Conservation (phyloP, 2,329 filamentous ascomycete genomes). For the Huntiella decipiens region DNA sequence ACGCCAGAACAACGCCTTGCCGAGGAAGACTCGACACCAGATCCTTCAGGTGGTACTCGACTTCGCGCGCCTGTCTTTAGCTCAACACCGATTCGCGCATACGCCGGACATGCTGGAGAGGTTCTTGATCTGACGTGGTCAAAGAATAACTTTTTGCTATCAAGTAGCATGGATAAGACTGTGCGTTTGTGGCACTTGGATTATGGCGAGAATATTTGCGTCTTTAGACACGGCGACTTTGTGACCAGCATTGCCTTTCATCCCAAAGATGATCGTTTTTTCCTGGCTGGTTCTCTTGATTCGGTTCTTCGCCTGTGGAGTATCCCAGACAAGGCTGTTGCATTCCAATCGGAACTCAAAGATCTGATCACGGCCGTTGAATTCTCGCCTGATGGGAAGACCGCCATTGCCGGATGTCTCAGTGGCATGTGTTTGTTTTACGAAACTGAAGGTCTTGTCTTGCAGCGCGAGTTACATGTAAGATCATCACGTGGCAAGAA, state of each 20-base stretch:
- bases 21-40: conserved; percentile 43
- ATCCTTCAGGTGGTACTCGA: conserved; percentile 34
- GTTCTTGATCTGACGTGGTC: conserved; percentile 92
- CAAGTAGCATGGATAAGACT: conserved; percentile 95
- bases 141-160: conserved; percentile 94
- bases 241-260: conserved; percentile 92
- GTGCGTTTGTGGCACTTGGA: conserved; percentile 87
- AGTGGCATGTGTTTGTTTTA: conserved; percentile 78
- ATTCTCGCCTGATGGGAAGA: conserved; percentile 82
- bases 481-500: conserved; percentile 82
- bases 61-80: conserved; percentile 84
- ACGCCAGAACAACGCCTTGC: conserved; percentile 62
- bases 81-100: conserved; percentile 58
- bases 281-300: conserved; percentile 82
- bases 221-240: conserved; percentile 87
- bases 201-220: conserved; percentile 69
- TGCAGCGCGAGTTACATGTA: conserved; percentile 76
- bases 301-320: conserved; percentile 82
- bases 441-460: conserved; percentile 76
- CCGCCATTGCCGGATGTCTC: conserved; percentile 71
- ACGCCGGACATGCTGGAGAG: conserved; percentile 65
- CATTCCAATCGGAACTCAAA: conserved; percentile 55
- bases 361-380: conserved; percentile 89
- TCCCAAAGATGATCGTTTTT: conserved; percentile 87
- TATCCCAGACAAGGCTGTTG: conserved; percentile 88